Percentiles rank a stretch among this genome's conserved stretches.
Conservation (phyloP, 2,329 filamentous ascomycete genomes). For the Trichocomaceae sp. region DNA sequence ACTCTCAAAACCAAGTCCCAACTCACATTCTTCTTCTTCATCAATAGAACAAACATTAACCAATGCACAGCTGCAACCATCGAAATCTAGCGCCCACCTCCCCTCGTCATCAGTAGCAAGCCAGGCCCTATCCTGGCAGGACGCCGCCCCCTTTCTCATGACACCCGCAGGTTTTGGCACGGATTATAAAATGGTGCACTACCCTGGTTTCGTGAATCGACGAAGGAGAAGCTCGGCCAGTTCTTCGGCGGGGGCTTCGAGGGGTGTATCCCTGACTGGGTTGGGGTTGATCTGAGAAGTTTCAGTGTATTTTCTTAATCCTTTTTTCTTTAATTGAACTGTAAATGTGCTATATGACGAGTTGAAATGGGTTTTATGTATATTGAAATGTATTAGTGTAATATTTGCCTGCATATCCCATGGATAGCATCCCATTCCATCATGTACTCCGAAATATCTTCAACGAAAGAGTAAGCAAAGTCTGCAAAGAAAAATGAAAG, state of each 20-base stretch:
- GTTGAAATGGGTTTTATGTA: neutral
- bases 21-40: neutral
- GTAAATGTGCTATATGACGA: too few species aligned
- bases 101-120: neutral
- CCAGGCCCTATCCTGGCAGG: conserved; percentile 8
- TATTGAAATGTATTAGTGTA: neutral
- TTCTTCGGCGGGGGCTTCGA: conserved; percentile 15
- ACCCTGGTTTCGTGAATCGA: conserved; percentile 1
- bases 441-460: neutral
- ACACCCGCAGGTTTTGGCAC: conserved; percentile 5
- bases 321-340: too few species aligned
- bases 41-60: conserved; percentile 9
- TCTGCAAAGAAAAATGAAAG: neutral
- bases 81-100: conserved; percentile 10
- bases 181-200: conserved; percentile 11
- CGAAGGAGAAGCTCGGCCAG: conserved; percentile 10
- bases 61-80: conserved; percentile 17
- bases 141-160: conserved; percentile 10
- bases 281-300: conserved; percentile 4
- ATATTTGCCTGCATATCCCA: neutral
- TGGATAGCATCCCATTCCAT: neutral
- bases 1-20: conserved; percentile 13
- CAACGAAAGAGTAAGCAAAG: neutral
- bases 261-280: conserved; percentile 2
- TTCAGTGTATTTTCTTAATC: neutral